These are phyloP conservation scores for Erythrobasidium yunnanense DNA, from an alignment of 768 basidiomycete genomes.

Conservation along the genomic window DNA sequence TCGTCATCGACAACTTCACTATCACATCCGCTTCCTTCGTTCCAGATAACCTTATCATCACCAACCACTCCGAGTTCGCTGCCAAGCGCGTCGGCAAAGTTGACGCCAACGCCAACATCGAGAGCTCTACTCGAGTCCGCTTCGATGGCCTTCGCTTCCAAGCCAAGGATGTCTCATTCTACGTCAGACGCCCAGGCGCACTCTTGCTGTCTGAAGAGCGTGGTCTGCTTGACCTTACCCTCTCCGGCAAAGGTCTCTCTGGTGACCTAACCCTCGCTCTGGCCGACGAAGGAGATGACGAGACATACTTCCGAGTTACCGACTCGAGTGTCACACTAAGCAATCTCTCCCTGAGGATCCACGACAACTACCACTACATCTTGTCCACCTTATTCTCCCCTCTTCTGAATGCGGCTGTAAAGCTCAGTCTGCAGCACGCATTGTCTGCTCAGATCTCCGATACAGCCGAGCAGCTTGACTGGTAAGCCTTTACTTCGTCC, in stretches of 20 bases:
- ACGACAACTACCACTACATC: slow-evolving; percentile 28
- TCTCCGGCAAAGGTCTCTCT: slow-evolving; percentile 8
- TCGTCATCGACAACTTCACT: slow-evolving; percentile 25
- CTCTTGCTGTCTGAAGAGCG: slow-evolving; percentile 10
- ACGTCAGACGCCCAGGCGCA: slow-evolving; percentile 18
- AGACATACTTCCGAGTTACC: slow-evolving; percentile 16
- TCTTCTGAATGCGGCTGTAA: slow-evolving; percentile 14
- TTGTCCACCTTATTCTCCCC: slow-evolving; percentile 12
- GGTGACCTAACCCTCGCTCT: slow-evolving; percentile 8
- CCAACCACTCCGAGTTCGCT: slow-evolving; percentile 20
- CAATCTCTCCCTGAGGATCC: slow-evolving; percentile 21
- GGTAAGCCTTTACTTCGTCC: slow-evolving; percentile 11
- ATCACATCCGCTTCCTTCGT: slow-evolving; percentile 23
- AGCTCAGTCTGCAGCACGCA: neutral
- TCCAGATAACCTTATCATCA: slow-evolving; percentile 21
- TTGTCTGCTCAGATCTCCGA: slow-evolving; percentile 19
- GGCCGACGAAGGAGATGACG: slow-evolving; percentile 19
- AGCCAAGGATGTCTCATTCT: slow-evolving; percentile 25
- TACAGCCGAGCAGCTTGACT: slow-evolving; percentile 5
- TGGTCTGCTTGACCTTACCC: slow-evolving; percentile 15
- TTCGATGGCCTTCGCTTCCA: slow-evolving; percentile 19
- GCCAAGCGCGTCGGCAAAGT: slow-evolving; percentile 11
- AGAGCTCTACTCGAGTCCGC: slow-evolving; percentile 7
- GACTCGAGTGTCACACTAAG: slow-evolving; percentile 11
- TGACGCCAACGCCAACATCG: slow-evolving; percentile 8